These are phyloP conservation scores for Acanthamoeba castellanii DNA, from an alignment of 208 protist species.

Conservation along the genomic window DNA sequence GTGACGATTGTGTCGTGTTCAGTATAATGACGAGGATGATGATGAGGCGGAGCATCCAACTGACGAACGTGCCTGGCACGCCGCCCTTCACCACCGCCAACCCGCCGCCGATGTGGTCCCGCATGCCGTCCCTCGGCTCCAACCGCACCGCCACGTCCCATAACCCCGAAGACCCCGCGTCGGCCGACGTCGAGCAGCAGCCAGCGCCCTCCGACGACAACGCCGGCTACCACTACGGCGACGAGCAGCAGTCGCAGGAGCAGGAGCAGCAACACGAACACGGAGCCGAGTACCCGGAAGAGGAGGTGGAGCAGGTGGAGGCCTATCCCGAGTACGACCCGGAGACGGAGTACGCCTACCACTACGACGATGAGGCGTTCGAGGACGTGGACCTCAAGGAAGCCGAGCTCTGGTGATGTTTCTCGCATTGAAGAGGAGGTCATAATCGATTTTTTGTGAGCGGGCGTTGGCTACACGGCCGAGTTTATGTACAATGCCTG, in stretches of 20 bases:
- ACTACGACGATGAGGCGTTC: not conserved
- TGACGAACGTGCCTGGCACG: slow-evolving; percentile 6
- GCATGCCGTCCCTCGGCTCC: not conserved
- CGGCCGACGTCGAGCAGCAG: too few species aligned
- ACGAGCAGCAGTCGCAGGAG: not conserved
- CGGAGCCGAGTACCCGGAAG: not conserved
- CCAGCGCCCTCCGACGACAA: not conserved
- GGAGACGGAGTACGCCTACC: slow-evolving; percentile 26
- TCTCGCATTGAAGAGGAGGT: too few species aligned
- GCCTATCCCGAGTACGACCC: slow-evolving; percentile 32
- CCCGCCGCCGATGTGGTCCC: not conserved
- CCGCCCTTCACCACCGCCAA: not conserved
- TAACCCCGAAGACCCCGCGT: not conserved
- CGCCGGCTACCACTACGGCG: not conserved
- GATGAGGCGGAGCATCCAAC: slow-evolving; percentile 49
- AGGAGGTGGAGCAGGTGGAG: not conserved
- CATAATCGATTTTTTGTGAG: too few species aligned
- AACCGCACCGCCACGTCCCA: not conserved
- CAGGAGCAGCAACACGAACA: not conserved
- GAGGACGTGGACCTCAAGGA: slow-evolving; percentile 49
- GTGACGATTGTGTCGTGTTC: too few species aligned
- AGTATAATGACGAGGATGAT: slow-evolving; percentile 73
- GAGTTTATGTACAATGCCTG: too few species aligned
- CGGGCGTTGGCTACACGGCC: too few species aligned
- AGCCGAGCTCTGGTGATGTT: not conserved